Evolutionary conservation across 2,329 filamentous ascomycete species (phyloP), one percentile per base, ranked within the genome.

Genomic region (Orbilia oligospora): DNA sequence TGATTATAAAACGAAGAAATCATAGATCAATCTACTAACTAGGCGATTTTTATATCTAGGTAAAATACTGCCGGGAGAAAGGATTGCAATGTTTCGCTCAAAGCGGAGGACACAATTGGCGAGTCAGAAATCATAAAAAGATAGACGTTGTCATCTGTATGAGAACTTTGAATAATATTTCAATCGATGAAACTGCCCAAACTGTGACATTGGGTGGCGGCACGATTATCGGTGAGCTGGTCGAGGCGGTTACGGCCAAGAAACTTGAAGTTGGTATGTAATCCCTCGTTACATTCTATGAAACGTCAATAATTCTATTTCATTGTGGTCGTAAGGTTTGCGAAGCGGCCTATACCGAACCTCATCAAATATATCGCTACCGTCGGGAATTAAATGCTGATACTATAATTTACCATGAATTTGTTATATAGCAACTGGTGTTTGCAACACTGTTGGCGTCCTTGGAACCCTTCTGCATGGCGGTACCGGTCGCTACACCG

Each of bases 181-280:
- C 18, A 22, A 58, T 81, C 12, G 75, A 80, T 27, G 38, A 68
- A 20, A 36, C 56, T 10, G 20, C 3, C 5, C 79, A 81, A 27
- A 77, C 64, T 3, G 72, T 73, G 18, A 81, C 75, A 5, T 8
- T 81, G 18, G 80, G 80, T 12, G 80, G 80, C 6, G 81, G 80
- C 4, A 76, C 79, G 2, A 61, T 71, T 0, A 46, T 78, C n/a
- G 66, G 51, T 10, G 63, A 80, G 18, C 55, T 82, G n/a, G 69
- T 77, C n/a, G 61, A 66, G 1, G 66, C 44, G 2, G 66, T 61
- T 27, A 33, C 66, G 0, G 72, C 58, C 10, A 71, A 77, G 33
- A 49, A 41, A 9, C 49, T 77, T 14, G 72, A 77, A 48, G 72
- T 67, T 30, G 58, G 72, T 71, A 33, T 20, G 72, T 71, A 10